Evolutionary conservation across 1,139 yeast species (phyloP), one percentile per base, ranked within the genome.

Genomic region (Saccharomycopsis hybrid): DNA sequence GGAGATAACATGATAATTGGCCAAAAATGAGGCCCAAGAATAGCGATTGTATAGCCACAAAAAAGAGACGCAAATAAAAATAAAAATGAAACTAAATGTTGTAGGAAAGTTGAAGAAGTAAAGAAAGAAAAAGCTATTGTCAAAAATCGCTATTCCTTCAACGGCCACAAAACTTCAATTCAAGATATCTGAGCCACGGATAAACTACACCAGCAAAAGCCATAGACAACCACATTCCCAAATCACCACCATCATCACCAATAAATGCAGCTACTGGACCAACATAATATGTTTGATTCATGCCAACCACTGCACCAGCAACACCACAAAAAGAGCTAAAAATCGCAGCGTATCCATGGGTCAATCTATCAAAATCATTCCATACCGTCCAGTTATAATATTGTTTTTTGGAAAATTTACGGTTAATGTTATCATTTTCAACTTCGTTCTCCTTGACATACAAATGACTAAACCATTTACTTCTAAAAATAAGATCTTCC

Each of bases 181-280:
- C 96, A 48, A 71, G 58, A 59, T 76, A 83, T 57, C 96, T 72
- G 27, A 79, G 65, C 0, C 71, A 60, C 4, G 95, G 90, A 61
- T 82, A 88, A 0, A 72, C 69, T 3, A 82, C 55, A 0, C 80
- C 85, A 5, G 90, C 70, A 58, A 88, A 80, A 0, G 80, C 94
- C 77, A 85, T 78, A 37, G 86, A 74, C 38, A 88, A 65, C 81
- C 92, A 85, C 77, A 84, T 81, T 37, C 94, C 97, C 43, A 89
- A 66, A 60, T 85, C 95, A 28, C 88, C 89, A 41, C 90, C 90
- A 49, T 62, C 63, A 18, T 67, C 73, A 5, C 89, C 88, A 29
- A 50, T 44, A 18, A 80, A 65, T 25, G 66, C 60, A 5, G 92
- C 90, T 38, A 85, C 60, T 0, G 88, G 88, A 0, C 94, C 95